Base-by-base conservation (phyloP, 768 basidiomycete species). In the Suillus sp. region DNA sequence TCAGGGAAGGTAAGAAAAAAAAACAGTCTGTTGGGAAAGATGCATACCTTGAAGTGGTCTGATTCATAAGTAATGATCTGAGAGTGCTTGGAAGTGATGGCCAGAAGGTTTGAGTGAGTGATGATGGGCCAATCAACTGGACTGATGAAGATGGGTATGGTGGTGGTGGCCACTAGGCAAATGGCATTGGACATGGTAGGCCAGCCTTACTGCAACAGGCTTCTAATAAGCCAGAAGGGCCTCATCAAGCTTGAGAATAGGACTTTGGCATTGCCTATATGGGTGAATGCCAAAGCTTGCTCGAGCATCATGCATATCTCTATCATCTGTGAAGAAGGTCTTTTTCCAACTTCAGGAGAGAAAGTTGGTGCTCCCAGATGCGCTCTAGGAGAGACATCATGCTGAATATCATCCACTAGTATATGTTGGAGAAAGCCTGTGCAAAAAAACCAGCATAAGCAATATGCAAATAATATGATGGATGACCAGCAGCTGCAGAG, bases 341-440 rank as follows among this genome's bases (percentile, higher is more conserved):
- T 35, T 20, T 25, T 18, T 25, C 8, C 8, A 8, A n/a, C 4
- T 13, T 18, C 1, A 42, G 20, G 40, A 43, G 18, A 3, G 32
- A 22, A 3, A 1, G 9, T 20, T 40, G 35, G 9, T 45, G 35
- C 8, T 37, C 30, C 61, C 61, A 56, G 2, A 62, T 38, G 4
- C 14, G 6, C 18, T 62, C 20, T 1, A 62, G 43, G 1, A 54
- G 22, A 2, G 51, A 38, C 1, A n/a, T 55, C 0, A 62, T 4
- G 1, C 61, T 53, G 4, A 13, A 62, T 5, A 40, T 54, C 35
- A 30, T 62, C 61, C 61, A 62, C n/a, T 62, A 13, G 6, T 48
- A 48, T 16, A 48, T 27, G 14, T 48, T 25, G 0, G 47, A 14
- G 25, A 48, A 48, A 14, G 47, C 25, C 47, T 48, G 8, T 6